Percentiles rank a stretch among this genome's conserved stretches.
phyloP scores from a whole-genome alignment of 495 filamentous ascomycete genomes.

The Penicillium antarcticum region DNA sequence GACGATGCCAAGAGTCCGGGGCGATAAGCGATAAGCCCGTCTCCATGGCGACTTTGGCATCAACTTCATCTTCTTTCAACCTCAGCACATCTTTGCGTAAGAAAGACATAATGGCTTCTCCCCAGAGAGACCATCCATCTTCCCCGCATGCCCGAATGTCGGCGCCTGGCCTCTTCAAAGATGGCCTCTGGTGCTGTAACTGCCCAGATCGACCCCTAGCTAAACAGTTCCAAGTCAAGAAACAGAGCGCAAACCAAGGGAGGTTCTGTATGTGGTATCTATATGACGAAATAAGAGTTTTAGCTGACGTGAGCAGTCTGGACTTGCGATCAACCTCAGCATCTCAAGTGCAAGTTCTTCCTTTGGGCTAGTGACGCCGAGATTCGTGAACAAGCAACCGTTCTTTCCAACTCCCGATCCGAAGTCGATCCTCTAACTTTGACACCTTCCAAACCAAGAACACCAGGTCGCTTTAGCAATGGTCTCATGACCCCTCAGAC shows the following conservation, averaged over 20 bases:
- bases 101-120: neutral
- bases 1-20: slow-evolving; percentile 2
- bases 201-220: slow-evolving; percentile 63
- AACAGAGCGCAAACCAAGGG: slow-evolving; percentile 63
- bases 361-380: slow-evolving; percentile 65
- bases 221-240: slow-evolving; percentile 58
- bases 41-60: slow-evolving; percentile 1
- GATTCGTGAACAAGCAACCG: slow-evolving; percentile 46
- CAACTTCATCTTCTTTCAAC: neutral
- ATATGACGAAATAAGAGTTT: neutral
- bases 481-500: slow-evolving; percentile 40
- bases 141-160: slow-evolving; percentile 22
- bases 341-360: slow-evolving; percentile 64
- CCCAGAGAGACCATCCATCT: slow-evolving; percentile 18
- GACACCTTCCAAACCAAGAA: slow-evolving; percentile 19
- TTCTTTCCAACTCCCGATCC: slow-evolving; percentile 49
- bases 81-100: neutral
- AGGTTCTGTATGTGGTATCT: slow-evolving; percentile 42
- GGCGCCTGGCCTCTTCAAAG: slow-evolving; percentile 50
- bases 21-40: slow-evolving; percentile 4
- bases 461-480: slow-evolving; percentile 14
- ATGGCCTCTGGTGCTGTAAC: slow-evolving; percentile 62
- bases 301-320: slow-evolving; percentile 46
- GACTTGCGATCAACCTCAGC: slow-evolving; percentile 54
- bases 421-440: slow-evolving; percentile 21